Conservation (phyloP, 129 eudicot species). For the Sambucus nigra region DNA sequence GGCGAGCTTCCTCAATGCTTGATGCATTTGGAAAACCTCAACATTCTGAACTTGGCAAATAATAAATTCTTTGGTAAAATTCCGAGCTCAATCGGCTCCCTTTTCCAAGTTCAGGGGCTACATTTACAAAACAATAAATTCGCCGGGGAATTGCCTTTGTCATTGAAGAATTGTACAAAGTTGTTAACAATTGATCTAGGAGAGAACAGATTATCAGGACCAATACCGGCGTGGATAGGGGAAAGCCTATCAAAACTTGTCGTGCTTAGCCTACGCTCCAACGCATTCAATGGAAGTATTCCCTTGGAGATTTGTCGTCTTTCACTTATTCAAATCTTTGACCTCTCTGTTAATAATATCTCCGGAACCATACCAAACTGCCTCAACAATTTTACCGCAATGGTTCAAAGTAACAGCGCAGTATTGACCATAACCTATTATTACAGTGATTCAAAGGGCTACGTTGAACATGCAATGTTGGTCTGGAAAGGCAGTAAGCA, state of each 20-base stretch:
- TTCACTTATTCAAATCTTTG: slow-evolving; percentile 17
- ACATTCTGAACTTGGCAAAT: slow-evolving; percentile 21
- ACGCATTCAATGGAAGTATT: slow-evolving; percentile 21
- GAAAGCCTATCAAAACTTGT: slow-evolving; percentile 1
- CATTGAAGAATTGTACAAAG: slow-evolving; percentile 15
- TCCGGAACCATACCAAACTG: slow-evolving; percentile 23
- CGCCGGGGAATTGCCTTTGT: slow-evolving; percentile 24
- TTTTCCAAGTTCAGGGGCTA: not conserved
- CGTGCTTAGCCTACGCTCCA: slow-evolving; percentile 20
- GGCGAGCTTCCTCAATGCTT: slow-evolving; percentile 24
- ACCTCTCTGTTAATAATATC: slow-evolving; percentile 17
- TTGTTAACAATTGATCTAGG: slow-evolving; percentile 14
- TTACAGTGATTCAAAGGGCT: not conserved
- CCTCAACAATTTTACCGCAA: slow-evolving; percentile 19
- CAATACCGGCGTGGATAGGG: slow-evolving; percentile 38
- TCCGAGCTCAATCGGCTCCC: slow-evolving; percentile 7
- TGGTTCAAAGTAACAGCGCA: slow-evolving; percentile 11
- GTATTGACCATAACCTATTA: not conserved
- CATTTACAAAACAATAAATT: slow-evolving; percentile 21
- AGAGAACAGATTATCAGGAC: slow-evolving; percentile 19
- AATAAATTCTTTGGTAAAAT: slow-evolving; percentile 21
- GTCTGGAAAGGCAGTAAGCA: slow-evolving; percentile 11
- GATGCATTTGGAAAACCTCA: not conserved
- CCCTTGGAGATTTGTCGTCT: slow-evolving; percentile 18
- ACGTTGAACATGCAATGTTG: not conserved